A percentile compares a stretch with the other conserved stretches of the same genome.
These are phyloP conservation scores for Nemania sp. DNA, from an alignment of 2,329 filamentous ascomycete genomes.

Conservation along the genomic window DNA sequence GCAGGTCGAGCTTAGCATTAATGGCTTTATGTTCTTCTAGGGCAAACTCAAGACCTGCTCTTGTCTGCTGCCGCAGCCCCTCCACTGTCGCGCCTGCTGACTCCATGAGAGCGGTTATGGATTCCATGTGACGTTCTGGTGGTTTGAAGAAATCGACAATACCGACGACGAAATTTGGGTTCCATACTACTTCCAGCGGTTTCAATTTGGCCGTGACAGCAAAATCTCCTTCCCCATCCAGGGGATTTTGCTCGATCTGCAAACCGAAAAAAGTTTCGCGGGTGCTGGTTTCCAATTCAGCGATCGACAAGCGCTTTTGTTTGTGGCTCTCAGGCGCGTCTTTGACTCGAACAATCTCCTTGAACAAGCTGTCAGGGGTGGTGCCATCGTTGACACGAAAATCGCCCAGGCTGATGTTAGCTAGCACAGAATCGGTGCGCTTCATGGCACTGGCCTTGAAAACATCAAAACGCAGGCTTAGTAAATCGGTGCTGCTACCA, in stretches of 20 bases:
- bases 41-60: constrained; percentile 93
- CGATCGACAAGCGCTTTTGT: constrained; percentile 55
- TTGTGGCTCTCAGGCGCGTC: constrained; percentile 65
- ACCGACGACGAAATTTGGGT: constrained; percentile 88
- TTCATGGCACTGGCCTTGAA: constrained; percentile 91
- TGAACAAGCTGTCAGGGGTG: constrained; percentile 85
- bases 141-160: constrained; percentile 95
- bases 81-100: constrained; percentile 94
- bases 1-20: constrained; percentile 92
- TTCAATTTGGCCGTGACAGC: constrained; percentile 89
- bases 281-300: constrained; percentile 54
- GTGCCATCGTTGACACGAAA: constrained; percentile 95
- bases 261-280: constrained; percentile 88
- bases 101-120: constrained; percentile 93
- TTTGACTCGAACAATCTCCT: constrained; percentile 95
- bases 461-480: constrained; percentile 91
- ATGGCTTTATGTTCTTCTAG: constrained; percentile 97
- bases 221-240: constrained; percentile 90
- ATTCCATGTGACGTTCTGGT: constrained; percentile 97
- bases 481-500: constrained; percentile 74
- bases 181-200: constrained; percentile 96
- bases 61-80: constrained; percentile 90
- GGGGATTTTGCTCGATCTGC: constrained; percentile 90
- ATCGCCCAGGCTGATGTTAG: constrained; percentile 87
- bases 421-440: constrained; percentile 85